Base-by-base conservation (phyloP, 192 early-diverging fungal species). In the Coemansia furcata region DNA sequence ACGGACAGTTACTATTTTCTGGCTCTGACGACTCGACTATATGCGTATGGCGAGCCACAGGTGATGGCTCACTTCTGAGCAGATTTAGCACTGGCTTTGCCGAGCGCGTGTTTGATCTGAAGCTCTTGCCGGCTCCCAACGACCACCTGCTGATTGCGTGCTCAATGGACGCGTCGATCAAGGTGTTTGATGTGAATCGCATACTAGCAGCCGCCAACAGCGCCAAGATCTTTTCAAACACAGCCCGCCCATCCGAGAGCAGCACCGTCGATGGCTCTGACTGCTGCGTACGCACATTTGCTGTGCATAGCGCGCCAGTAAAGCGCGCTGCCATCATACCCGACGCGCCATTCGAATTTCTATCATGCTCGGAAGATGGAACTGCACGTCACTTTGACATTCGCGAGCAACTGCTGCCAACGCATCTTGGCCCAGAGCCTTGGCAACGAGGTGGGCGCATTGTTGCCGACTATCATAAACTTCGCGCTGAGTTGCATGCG, bases 21-120 rank as follows among this genome's bases (percentile, higher is more conserved):
- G 87, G 90, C 1, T 89, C 88, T 15, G 90, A 89, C 57, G 88
- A 89, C 65, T 74, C 80, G 33, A 82, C 75, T 7, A 73, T 87
- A 35, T 83, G 87, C 49, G 72, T 87, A 35, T 89, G 85, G 84
- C 62, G 71, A n/a, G 77, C 80, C 5, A 75, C 75, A 14, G 74
- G 75, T 6, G 75, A 86, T 19, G 80, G 74, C 26, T 64, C 67
- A 3, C 70, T 80, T 15, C 71, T 80, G 3, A 66, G 69, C 32
- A 74, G 59, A 6, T 73, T 79, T 35, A 43, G 42, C 11, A 86
- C 86, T n/a, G 90, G 91, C 23, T 92, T 93, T 77, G 57, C 63
- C n/a, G 86, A 86, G 46, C 91, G 93, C 33, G 88, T 94, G 10
- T 94, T 94, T 76, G 88, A 89, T 68, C 87, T 91, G 17, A 88